Percentiles rank a stretch among this genome's conserved stretches.
phyloP scores from a whole-genome alignment of 164 flowering plant genomes.

The Liquidambar formosana region DNA sequence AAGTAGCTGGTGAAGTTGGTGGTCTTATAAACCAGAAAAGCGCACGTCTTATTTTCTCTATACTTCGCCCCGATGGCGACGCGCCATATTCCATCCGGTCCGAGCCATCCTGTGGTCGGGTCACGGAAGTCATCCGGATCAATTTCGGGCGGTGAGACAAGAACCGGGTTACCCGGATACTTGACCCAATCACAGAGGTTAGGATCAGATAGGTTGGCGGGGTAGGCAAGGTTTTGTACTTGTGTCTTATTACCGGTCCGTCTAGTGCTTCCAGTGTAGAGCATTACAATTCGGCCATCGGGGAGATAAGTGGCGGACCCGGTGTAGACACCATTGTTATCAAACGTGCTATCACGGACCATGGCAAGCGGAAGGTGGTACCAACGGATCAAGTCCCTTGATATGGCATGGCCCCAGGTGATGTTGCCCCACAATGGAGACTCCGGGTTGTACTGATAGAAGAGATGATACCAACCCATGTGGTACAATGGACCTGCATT shows the following conservation, averaged over 20 bases:
- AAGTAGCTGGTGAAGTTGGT: constrained; percentile 33
- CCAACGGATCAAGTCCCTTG: constrained; percentile 67
- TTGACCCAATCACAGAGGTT: constrained; percentile 60
- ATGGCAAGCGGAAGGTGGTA: constrained; percentile 58
- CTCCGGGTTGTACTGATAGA: constrained; percentile 73
- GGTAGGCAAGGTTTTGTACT: constrained; percentile 59
- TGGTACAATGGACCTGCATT: constrained; percentile 59
- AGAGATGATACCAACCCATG: constrained; percentile 71
- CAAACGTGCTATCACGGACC: constrained; percentile 64
- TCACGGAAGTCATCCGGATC: constrained; percentile 42
- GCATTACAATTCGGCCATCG: constrained; percentile 54
- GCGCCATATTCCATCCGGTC: constrained; percentile 50
- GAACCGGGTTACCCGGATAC: constrained; percentile 49
- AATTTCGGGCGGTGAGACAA: constrained; percentile 45
- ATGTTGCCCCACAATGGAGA: constrained; percentile 72
- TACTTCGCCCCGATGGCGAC: constrained; percentile 44
- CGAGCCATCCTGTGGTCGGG: constrained; percentile 61
- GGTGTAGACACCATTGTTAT: constrained; percentile 63
- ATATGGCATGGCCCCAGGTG: constrained; percentile 76
- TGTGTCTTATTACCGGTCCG: constrained; percentile 37
- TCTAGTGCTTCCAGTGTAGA: constrained; percentile 70
- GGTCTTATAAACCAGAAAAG: constrained; percentile 41
- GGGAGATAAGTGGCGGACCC: constrained; percentile 74
- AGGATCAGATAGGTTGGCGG: constrained; percentile 56
- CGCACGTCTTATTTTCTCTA: constrained; percentile 36